phyloP scores from a whole-genome alignment of 1,139 yeast genomes.

The Insectozyma bohioensis region DNA sequence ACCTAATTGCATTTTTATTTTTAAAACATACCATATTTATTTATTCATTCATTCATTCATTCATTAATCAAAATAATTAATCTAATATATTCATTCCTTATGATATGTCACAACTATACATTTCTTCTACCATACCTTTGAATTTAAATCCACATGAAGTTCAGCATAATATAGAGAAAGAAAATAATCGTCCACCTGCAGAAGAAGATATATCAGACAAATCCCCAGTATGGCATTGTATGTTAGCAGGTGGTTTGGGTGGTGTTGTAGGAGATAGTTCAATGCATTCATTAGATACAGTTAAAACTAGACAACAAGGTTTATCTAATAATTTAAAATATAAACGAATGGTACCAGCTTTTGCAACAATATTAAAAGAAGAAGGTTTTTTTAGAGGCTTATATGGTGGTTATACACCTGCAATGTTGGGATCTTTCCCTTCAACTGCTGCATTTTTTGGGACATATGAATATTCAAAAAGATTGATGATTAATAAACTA shows the following conservation, averaged over 20 bases:
- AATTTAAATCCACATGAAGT: constrained; percentile 30
- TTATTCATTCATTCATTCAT: too few relatives aligned
- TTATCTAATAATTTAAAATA: constrained; percentile 71
- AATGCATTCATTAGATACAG: constrained; percentile 96
- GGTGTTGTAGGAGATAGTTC: constrained; percentile 90
- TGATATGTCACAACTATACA: constrained; percentile 32
- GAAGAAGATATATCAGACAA: constrained; percentile 4
- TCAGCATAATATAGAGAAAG: constrained; percentile 3
- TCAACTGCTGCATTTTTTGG: constrained; percentile 92
- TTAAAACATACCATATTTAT: too few relatives aligned
- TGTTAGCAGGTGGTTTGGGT: constrained; percentile 91
- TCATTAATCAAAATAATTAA: too few relatives aligned
- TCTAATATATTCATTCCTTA: too few relatives aligned
- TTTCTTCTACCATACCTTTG: constrained; percentile 48
- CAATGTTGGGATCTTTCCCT: constrained; percentile 88
- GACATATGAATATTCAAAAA: constrained; percentile 79
- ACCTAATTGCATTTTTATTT: too few relatives aligned
- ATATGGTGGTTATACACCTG: constrained; percentile 91
- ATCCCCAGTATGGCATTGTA: constrained; percentile 59
- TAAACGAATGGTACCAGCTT: constrained; percentile 66
- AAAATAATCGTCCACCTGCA: neutral
- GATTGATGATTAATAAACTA: constrained; percentile 62
- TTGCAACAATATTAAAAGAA: constrained; percentile 65
- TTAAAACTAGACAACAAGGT: constrained; percentile 95
- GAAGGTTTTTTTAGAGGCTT: constrained; percentile 87